Conservation (phyloP, 2,329 filamentous ascomycete genomes). For the Claviceps citrina region DNA sequence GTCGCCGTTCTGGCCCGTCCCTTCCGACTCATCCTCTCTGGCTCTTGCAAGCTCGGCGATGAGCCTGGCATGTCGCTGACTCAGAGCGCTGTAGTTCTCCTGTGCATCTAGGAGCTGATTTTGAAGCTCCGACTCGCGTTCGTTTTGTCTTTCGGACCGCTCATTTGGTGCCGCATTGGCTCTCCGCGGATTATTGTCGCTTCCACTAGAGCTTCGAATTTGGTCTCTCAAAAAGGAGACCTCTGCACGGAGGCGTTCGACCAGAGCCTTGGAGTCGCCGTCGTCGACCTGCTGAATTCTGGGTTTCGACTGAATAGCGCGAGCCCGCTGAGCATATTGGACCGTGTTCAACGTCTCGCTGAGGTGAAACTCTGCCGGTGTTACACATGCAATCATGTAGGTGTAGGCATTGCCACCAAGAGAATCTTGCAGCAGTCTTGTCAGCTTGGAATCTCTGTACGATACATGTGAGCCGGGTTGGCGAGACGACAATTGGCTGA, state of each 20-base stretch:
- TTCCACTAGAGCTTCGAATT: constrained; percentile 64
- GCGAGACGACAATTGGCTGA: constrained; percentile 88
- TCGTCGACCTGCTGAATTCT: constrained; percentile 91
- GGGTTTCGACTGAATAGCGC: constrained; percentile 93
- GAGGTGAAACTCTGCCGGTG: constrained; percentile 87
- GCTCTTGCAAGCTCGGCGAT: constrained; percentile 87
- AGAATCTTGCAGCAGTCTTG: constrained; percentile 86
- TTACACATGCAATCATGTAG: constrained; percentile 99
- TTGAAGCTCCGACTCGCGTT: constrained; percentile 78
- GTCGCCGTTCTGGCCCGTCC: constrained; percentile 38
- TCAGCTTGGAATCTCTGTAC: constrained; percentile 95
- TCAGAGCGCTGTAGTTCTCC: constrained; percentile 85
- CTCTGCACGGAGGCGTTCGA: constrained; percentile 85
- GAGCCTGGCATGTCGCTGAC: constrained; percentile 84
- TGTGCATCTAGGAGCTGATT: constrained; percentile 85
- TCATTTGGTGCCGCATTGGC: constrained; percentile 43
- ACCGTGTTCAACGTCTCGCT: constrained; percentile 97
- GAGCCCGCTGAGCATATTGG: constrained; percentile 88
- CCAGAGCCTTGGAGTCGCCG: constrained; percentile 81
- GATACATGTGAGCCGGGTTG: constrained; percentile 82
- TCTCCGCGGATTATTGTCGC: constrained; percentile 39
- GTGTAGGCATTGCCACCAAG: constrained; percentile 94
- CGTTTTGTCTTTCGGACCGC: constrained; percentile 61
- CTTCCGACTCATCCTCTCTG: constrained; percentile 50
- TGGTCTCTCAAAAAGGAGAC: constrained; percentile 89